Percentiles rank a stretch among this genome's conserved stretches.
phyloP scores from a whole-genome alignment of 202 grass and related monocot genomes.

The Eragrostis tef region DNA sequence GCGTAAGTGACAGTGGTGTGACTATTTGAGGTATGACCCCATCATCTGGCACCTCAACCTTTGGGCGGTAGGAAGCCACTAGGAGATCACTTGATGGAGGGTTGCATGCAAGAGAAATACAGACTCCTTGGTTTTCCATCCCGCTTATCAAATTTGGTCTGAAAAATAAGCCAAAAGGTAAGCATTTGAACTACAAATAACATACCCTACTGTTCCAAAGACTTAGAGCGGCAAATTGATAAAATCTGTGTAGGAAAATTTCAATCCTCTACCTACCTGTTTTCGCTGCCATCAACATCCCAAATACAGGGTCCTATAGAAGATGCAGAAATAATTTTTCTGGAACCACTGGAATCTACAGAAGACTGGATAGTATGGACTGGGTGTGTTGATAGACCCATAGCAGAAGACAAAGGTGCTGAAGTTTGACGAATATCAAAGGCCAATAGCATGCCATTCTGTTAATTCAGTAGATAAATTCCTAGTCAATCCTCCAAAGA shows the following conservation, averaged over 20 bases:
- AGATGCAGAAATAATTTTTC: conserved; percentile 73
- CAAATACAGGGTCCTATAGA: conserved; percentile 79
- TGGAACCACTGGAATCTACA: conserved; percentile 49
- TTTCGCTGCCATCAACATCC: conserved; percentile 56
- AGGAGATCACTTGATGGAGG: conserved; percentile 56
- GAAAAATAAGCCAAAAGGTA: conserved; percentile 27
- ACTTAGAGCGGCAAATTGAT: neutral
- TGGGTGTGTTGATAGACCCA: conserved; percentile 67
- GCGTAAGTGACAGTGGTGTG: conserved; percentile 42
- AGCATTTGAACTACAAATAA: conserved; percentile 32
- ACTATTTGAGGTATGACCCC: conserved; percentile 48
- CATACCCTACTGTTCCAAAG: conserved; percentile 8
- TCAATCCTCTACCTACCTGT: conserved; percentile 36
- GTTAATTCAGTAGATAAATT: conserved; percentile 36
- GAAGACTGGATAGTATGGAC: conserved; percentile 72
- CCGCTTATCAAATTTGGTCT: conserved; percentile 66
- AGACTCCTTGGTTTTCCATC: conserved; percentile 63
- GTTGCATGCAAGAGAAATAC: conserved; percentile 73
- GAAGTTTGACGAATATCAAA: conserved; percentile 91
- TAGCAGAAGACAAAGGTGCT: conserved; percentile 55
- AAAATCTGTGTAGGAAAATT: neutral
- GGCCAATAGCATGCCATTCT: conserved; percentile 86
- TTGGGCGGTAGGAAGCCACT: conserved; percentile 77
- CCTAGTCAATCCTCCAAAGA: conserved; percentile 33
- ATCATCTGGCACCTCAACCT: conserved; percentile 60